phyloP scores from a whole-genome alignment of 805 yeast species.

The Candida tibetensis region DNA sequence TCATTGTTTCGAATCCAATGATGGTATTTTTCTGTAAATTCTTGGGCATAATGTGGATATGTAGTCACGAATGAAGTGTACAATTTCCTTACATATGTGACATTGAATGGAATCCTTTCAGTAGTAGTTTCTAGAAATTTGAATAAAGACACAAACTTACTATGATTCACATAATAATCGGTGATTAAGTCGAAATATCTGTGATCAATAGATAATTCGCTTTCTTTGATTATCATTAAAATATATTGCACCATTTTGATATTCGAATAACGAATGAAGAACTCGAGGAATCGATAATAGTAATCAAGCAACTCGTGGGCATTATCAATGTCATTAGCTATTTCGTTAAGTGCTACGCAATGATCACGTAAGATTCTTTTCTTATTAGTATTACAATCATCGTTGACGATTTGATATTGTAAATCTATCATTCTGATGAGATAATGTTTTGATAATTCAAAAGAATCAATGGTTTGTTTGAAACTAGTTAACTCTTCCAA shows the following conservation, averaged over 20 bases:
- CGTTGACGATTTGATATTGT: slow-evolving; percentile 23
- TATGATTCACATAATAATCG: slow-evolving; percentile 23
- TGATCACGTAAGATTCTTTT: slow-evolving; percentile 27
- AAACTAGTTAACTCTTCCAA: slow-evolving; percentile 22
- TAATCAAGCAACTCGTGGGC: slow-evolving; percentile 21
- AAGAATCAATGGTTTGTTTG: slow-evolving; percentile 17
- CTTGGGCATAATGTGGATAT: slow-evolving; percentile 31
- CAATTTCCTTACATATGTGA: slow-evolving; percentile 20
- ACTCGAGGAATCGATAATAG: slow-evolving; percentile 27
- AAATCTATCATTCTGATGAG: slow-evolving; percentile 22
- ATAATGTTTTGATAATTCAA: slow-evolving; percentile 20
- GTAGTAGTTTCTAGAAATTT: slow-evolving; percentile 20
- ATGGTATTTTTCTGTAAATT: slow-evolving; percentile 18
- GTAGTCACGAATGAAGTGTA: slow-evolving; percentile 32
- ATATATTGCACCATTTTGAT: slow-evolving; percentile 27
- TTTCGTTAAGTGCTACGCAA: slow-evolving; percentile 16
- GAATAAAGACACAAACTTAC: slow-evolving; percentile 28
- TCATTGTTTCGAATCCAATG: slow-evolving; percentile 17
- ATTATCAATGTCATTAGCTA: slow-evolving; percentile 12
- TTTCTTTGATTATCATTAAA: slow-evolving; percentile 24
- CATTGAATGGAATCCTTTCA: slow-evolving; percentile 19
- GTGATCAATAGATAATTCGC: slow-evolving; percentile 13
- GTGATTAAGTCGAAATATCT: slow-evolving; percentile 22
- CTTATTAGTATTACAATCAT: slow-evolving; percentile 24
- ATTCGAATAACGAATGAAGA: slow-evolving; percentile 27